These are phyloP conservation scores for Diaporthe humulicola DNA, from an alignment of 2,329 filamentous ascomycete genomes.

Conservation along the genomic window DNA sequence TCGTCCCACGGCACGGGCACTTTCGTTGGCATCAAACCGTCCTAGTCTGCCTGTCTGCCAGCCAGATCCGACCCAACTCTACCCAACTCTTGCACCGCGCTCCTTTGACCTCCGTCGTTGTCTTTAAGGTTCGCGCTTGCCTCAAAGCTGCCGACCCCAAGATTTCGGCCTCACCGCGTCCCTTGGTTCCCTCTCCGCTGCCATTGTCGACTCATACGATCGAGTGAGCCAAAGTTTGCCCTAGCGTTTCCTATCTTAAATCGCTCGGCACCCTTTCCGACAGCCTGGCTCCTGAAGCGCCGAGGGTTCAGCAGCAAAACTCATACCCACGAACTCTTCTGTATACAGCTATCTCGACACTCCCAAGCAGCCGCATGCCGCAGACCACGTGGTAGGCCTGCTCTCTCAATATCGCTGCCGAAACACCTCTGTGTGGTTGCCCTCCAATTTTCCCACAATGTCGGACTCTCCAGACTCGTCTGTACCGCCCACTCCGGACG, in stretches of 20 bases:
- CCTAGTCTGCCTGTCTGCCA: slow-evolving; percentile 10
- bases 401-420: slow-evolving; percentile 2
- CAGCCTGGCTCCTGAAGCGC: not conserved
- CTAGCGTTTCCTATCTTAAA: slow-evolving; percentile 11
- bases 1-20: not conserved
- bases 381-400: slow-evolving; percentile 19
- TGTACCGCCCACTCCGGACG: slow-evolving; percentile 62
- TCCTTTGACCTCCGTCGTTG: slow-evolving; percentile 11
- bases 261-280: slow-evolving; percentile 8
- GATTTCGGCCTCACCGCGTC: slow-evolving; percentile 26
- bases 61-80: not conserved
- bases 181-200: slow-evolving; percentile 15
- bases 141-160: slow-evolving; percentile 12
- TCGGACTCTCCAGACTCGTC: slow-evolving; percentile 48
- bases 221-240: slow-evolving; percentile 18
- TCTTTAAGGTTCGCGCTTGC: slow-evolving; percentile 28
- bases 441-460: slow-evolving; percentile 42
- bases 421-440: not conserved
- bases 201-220: slow-evolving; percentile 27
- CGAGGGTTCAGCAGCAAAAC: not conserved
- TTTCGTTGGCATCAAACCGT: not conserved
- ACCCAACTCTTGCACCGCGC: not conserved
- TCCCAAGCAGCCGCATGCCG: slow-evolving; percentile 26
- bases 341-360: not conserved
- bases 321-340: not conserved